Percentiles rank a stretch among this genome's conserved stretches.
Conservation (phyloP, 257 asterid species). For the Ocimum tenuiflorum region DNA sequence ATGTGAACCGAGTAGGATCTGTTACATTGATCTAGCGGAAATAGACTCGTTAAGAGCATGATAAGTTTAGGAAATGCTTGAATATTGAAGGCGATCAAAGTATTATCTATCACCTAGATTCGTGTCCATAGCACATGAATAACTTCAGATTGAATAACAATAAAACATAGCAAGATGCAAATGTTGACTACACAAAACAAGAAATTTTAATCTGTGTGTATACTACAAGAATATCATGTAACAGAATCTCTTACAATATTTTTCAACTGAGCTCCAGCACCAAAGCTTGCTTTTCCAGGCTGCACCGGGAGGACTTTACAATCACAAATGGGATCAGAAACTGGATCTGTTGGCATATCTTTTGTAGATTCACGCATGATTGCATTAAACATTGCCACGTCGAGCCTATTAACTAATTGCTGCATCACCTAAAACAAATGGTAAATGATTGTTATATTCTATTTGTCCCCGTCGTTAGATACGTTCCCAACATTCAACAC, state of each 20-base stretch:
- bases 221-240: too few species aligned
- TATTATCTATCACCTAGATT: too few species aligned
- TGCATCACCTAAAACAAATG: conserved; percentile 63
- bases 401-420: conserved; percentile 79
- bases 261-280: conserved; percentile 84
- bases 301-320: conserved; percentile 74
- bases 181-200: too few species aligned
- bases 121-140: background rate
- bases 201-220: too few species aligned
- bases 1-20: too few species aligned
- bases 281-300: conserved; percentile 76
- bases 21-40: too few species aligned
- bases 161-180: background rate
- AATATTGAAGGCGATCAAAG: too few species aligned
- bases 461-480: too few species aligned
- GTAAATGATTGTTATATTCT: background rate
- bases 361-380: conserved; percentile 76
- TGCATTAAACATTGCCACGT: conserved; percentile 94
- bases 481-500: background rate
- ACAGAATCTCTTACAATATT: conserved; percentile 59
- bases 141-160: background rate
- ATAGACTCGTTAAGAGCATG: too few species aligned
- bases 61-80: too few species aligned
- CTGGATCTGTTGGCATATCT: conserved; percentile 88
- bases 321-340: conserved; percentile 86